A percentile compares a stretch with the other conserved stretches of the same genome.
These are phyloP conservation scores for Abelmoschus esculentus DNA, from an alignment of 345 rosid species.

Conservation along the genomic window DNA sequence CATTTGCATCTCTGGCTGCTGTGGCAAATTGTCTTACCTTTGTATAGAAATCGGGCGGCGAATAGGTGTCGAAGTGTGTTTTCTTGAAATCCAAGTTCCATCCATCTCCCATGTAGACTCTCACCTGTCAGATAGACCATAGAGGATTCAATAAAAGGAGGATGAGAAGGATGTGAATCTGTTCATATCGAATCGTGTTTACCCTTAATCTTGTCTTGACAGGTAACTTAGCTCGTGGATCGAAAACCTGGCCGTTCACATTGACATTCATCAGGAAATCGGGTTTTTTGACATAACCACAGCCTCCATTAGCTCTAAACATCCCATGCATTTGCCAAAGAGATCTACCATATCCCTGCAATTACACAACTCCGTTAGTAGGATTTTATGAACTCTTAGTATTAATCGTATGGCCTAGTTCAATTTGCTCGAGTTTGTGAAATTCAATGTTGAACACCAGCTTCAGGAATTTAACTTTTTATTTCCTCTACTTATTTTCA, in stretches of 20 bases:
- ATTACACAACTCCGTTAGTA: constrained; percentile 12
- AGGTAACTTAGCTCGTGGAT: constrained; percentile 36
- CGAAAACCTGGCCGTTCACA: constrained; percentile 35
- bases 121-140: constrained; percentile 41
- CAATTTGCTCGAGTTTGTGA: background rate
- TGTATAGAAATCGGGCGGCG: constrained; percentile 88
- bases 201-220: constrained; percentile 67
- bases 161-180: background rate
- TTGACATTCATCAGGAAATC: constrained; percentile 43
- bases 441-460: background rate
- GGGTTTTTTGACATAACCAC: constrained; percentile 90
- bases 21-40: constrained; percentile 34
- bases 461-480: background rate
- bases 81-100: constrained; percentile 70
- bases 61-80: constrained; percentile 71
- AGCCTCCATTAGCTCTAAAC: constrained; percentile 87
- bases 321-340: constrained; percentile 91
- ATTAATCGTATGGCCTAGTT: background rate
- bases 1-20: too few relatives aligned
- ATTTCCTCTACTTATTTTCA: too few relatives aligned
- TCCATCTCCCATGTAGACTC: constrained; percentile 82
- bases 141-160: background rate
- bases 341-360: constrained; percentile 72
- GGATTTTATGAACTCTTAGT: background rate
- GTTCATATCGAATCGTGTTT: background rate